Evolutionary conservation across 768 basidiomycete species (phyloP).

Genomic region (Lentinula guzmanii): DNA sequence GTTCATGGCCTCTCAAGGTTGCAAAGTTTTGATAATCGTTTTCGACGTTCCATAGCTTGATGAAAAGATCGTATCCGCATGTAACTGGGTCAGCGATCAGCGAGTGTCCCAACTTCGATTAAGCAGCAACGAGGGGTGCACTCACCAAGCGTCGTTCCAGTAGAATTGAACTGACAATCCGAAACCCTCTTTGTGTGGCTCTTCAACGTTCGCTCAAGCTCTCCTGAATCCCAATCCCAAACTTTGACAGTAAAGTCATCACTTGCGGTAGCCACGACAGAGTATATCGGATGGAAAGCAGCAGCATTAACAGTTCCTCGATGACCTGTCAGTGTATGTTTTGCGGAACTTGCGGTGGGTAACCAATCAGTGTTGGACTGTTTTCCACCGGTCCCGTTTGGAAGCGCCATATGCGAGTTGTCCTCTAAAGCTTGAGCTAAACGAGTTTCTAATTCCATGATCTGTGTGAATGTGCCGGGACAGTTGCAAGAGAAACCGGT

Average conservation of each 20-base stretch:
- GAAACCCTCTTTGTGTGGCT: conserved; percentile 67
- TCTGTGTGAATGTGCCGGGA: conserved; percentile 25
- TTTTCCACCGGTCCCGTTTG: conserved; percentile 21
- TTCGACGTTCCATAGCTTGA: conserved; percentile 37
- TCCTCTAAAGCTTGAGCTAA: conserved; percentile 46
- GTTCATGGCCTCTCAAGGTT: conserved; percentile 61
- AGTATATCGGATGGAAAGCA: conserved; percentile 67
- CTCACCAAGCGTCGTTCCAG: conserved; percentile 59
- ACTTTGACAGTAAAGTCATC: conserved; percentile 68
- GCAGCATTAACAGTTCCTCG: conserved; percentile 51
- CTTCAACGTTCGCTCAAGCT: conserved; percentile 68
- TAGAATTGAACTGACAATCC: conserved; percentile 66
- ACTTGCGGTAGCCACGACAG: conserved; percentile 57
- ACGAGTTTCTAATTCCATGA: conserved; percentile 55
- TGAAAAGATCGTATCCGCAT: conserved; percentile 19
- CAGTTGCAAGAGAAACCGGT: background rate
- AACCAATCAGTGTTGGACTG: conserved; percentile 43
- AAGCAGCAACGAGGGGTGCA: background rate
- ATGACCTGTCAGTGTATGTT: conserved; percentile 47
- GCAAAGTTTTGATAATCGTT: conserved; percentile 20
- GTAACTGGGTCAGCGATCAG: conserved; percentile 9
- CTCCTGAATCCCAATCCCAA: conserved; percentile 80
- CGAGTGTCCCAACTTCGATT: background rate
- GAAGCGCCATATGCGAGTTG: conserved; percentile 27
- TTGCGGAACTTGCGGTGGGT: conserved; percentile 39